A percentile compares a stretch with the other conserved stretches of the same genome.
phyloP scores from a whole-genome alignment of 148 eudicot species.

The Arctostaphylos glauca region DNA sequence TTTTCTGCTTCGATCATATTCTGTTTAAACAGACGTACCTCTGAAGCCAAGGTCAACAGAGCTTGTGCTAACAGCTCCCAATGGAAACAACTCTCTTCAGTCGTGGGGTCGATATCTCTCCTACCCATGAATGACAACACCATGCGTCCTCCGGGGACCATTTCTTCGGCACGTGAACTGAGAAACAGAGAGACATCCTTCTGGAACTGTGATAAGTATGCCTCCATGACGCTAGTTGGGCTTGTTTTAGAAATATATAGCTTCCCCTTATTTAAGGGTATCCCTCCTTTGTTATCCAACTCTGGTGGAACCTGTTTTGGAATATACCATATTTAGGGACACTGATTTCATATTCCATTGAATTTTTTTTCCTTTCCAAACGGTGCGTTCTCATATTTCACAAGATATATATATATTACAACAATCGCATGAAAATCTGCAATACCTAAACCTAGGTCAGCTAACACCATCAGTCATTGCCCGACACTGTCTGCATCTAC shows the following conservation, averaged over 20 bases:
- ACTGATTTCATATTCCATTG: no score
- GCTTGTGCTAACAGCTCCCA: slow-evolving; percentile 63
- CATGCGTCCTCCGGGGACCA: slow-evolving; percentile 16
- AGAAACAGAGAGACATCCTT: slow-evolving; percentile 53
- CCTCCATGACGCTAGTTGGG: slow-evolving; percentile 35
- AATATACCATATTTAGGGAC: background rate
- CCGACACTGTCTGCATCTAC: no score
- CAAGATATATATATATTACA: no score
- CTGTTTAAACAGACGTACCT: slow-evolving; percentile 30
- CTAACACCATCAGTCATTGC: no score
- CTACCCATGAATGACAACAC: slow-evolving; percentile 8
- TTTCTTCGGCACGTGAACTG: slow-evolving; percentile 50
- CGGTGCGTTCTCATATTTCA: no score
- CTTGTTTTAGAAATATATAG: slow-evolving; percentile 53
- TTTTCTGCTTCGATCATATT: no score
- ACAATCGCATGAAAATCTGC: no score
- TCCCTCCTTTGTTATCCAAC: slow-evolving; percentile 25
- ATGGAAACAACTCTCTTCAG: slow-evolving; percentile 32
- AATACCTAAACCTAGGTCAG: no score
- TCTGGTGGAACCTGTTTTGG: no score
- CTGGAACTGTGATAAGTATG: slow-evolving; percentile 5
- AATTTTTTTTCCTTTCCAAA: no score
- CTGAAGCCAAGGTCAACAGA: slow-evolving; percentile 43
- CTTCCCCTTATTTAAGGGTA: slow-evolving; percentile 50
- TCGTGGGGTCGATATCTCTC: slow-evolving; percentile 24